Base-by-base conservation (phyloP, 2,329 filamentous ascomycete genomes). In the Penicillium freii region DNA sequence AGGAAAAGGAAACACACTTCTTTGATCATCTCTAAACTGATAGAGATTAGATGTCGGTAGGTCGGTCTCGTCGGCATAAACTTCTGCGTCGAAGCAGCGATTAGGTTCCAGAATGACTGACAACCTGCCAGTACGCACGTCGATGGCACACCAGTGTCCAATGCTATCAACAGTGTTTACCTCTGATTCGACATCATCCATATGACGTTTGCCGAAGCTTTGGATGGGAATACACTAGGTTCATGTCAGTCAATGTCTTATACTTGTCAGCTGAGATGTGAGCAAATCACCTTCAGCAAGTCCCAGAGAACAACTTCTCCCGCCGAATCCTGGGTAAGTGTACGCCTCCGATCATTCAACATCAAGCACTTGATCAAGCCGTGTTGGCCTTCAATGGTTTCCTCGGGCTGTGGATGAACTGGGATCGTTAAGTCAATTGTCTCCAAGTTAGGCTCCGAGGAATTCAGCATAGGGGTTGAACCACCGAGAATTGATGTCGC, bases 251-350 rank as follows among this genome's bases (percentile, higher is more conserved):
- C 9, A 29, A 33, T 31, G 7, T 17, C 19, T 17, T 21, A 40
- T 27, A 19, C 8, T 52, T 39, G 11, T 6, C 13, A 27, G n/a
- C 25, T 34, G 0, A 10, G 36, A 17, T 27, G 4, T 29, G 40
- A 39, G 6, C 10, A 23, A 39, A 10, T 62, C 77, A 92, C 90
- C 79, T 88, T 86, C 45, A 99, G 82, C 39, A 99, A 79, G 80
- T 99, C 94, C 94, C 94, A 99, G 62, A 99, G 78, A 46, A 97
- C 80, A 3, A 97, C 92, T 70, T 99, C 94, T 17, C 94, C 94
- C 1, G 93, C 92, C 2, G 94, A 97, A 73, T 99, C 94, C 51
- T 96, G 79, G 0, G 94, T 99, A 62, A 99, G 79, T 4, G 95
- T 92, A 58, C 92, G 85, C 69, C 90, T 88, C 64, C 93, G 84